Base-by-base conservation (phyloP, 169 alveolate species). In the Pseudocohnilembus persalinus region DNA sequence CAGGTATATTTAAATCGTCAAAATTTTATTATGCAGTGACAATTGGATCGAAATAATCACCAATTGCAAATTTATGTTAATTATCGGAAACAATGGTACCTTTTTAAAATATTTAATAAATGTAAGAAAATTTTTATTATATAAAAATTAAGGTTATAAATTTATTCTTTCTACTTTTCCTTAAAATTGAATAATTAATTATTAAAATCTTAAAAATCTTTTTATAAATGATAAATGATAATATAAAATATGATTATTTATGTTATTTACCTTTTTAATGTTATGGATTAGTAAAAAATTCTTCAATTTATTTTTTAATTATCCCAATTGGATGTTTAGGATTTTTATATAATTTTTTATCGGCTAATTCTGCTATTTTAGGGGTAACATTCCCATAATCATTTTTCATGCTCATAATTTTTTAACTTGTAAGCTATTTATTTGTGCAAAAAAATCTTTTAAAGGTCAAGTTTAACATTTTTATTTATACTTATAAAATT, bases 1-100 rank as follows among this genome's bases (percentile, higher is more conserved):
- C 88, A 4, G 99, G 99, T 0, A 97, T 97, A 73, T 93, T 90
- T 24, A 97, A 88, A 64, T 94, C 96, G 86, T 97, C 99, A 82
- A 97, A 97, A 88, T 97, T 97, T 77, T 96, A 80, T 35, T 80
- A 77, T n/a, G 81, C 77, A 4, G 92, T 81, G 25, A 96, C 96
- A 0, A 88, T 34, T 35, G 96, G 96, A 24, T 85, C 75, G 65
- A 93, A 92, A 64, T 89, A 81, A 35, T 88, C 93, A 1, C 79
- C 73, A 29, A 84, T 65, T 72, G 65, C 29, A 29, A n/a, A n/a
- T n/a, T n/a, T n/a, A n/a, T n/a, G n/a, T n/a, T n/a, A n/a, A n/a
- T n/a, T n/a, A n/a, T n/a, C n/a, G n/a, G n/a, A n/a, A n/a, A n/a
- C n/a, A n/a, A n/a, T n/a, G n/a, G n/a, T n/a, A n/a, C n/a, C n/a